Evolutionary conservation across 495 filamentous ascomycete species (phyloP), one percentile per base, ranked within the genome.

Genomic region (Lasiosphaeria ovina): DNA sequence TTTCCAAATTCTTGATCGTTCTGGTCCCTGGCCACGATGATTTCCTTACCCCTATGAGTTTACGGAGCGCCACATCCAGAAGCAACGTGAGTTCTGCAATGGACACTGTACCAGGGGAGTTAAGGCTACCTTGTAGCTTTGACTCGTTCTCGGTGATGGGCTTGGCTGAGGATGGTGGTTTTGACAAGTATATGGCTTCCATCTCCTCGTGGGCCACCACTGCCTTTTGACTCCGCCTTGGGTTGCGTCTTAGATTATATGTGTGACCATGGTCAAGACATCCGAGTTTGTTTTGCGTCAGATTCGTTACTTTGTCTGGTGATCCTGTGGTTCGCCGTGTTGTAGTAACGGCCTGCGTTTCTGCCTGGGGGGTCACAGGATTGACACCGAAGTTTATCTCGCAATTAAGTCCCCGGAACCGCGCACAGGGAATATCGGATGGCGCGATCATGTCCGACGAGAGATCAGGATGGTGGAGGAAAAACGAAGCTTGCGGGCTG

Each of bases 51-150:
- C 74, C 75, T 14, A 75, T 60, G 6, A 70, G 68, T 57, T 67
- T 66, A 2, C 64, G 59, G 60, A 79, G 60, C 4, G 70, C 75
- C 42, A 66, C 61, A 40, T 77, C 67, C n/a, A 75, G 56, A 9
- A 78, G 54, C 12, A 31, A 17, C 4, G 63, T 49, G 65, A 71
- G 69, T 24, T 63, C 71, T 42, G 62, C 56, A 66, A 55, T 34
- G 8, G n/a, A 16, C n/a, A 10, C 49, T 1, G 10, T 17, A 31
- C 11, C 17, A 32, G 6, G 12, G 2, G 6, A 24, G 32, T 2
- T 0, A 10, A 32, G 8, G 16, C 6, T 33, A 24, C 24, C 24
- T 24, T 24, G 24, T 24, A 24, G 24, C 24, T 2, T 24, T 24
- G 24, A 24, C 24, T 24, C 24, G 2, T 24, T 24, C 24, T 24